A percentile compares a stretch with the other conserved stretches of the same genome.
These are phyloP conservation scores for Comarum palustre DNA, from an alignment of 306 rosid species.

Conservation along the genomic window DNA sequence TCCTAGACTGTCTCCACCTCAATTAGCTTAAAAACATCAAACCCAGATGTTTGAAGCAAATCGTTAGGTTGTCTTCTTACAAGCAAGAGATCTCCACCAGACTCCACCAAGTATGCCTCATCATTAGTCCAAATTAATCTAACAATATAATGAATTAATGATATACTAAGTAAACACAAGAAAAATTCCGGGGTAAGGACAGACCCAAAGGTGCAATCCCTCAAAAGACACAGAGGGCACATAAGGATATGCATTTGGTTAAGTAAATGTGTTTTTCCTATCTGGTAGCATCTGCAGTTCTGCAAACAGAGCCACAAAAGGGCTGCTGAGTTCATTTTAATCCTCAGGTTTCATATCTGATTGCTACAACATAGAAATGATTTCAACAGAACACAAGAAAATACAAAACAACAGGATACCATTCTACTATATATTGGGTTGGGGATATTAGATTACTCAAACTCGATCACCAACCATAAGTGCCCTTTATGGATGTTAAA, in stretches of 20 bases:
- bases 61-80: neutral
- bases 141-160: too few relatives aligned
- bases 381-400: neutral
- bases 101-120: neutral
- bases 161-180: too few relatives aligned
- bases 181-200: too few relatives aligned
- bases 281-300: too few relatives aligned
- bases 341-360: conserved; percentile 20
- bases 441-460: neutral
- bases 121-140: too few relatives aligned
- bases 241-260: neutral
- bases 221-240: neutral
- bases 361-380: neutral
- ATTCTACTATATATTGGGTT: neutral
- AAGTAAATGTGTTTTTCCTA: too few relatives aligned
- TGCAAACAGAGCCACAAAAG: conserved; percentile 42
- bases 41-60: neutral
- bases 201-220: neutral
- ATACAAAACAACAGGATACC: neutral
- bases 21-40: neutral
- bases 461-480: neutral
- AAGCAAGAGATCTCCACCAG: neutral
- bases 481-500: neutral
- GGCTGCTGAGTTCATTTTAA: conserved; percentile 12
- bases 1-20: too few relatives aligned